Base-by-base conservation (phyloP, 2,329 filamentous ascomycete genomes). In the Canariomyces notabilis region DNA sequence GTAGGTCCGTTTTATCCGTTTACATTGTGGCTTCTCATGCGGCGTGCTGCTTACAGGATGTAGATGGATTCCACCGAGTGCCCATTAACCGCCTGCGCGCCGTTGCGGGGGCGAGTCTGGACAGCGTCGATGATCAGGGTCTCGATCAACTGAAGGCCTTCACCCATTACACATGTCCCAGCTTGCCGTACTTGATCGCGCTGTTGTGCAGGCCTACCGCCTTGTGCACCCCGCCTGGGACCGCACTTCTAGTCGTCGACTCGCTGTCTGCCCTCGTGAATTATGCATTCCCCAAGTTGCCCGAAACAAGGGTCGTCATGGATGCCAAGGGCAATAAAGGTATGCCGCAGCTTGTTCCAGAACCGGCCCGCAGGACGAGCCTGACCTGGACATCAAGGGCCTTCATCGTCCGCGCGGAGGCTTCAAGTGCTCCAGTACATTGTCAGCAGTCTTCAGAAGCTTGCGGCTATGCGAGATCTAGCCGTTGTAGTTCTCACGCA, bases 401-500 rank as follows among this genome's bases (percentile, higher is more conserved):
- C 55, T 33, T 46, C 49, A 14, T 5, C 36, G 3, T 33, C 51
- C 12, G 48, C 47, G 5, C 22, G 51, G 22, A 50, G 76, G 31
- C 61, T 74, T 11, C 76, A 75, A 59, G 72, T 71, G 44, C 66
- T 83, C 6, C 77, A 82, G 57, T 73, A 72, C 47, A 74, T 95
- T 21, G 79, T 88, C 49, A 82, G 78, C 47, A 79, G 83, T 4
- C 67, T 96, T 9, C 79, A 84, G 50, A 90, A 84, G 58, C 74
- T 95, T 9, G 88, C 90, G 4, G 81, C 84, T 9, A 77, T 83
- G 22, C 77, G 80, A 53, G 77, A 87, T 57, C 73, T 90, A 42
- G 85, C 88, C 19, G 73, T 95, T 34, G 71, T 95, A 2, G 64
- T 93, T 16, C 74, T 89, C 39, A 89, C 83, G 31, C 89, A 94